Evolutionary conservation across 371 early-diverging fungal genomes (phyloP), one percentile per base, ranked within the genome.

Genomic region (Blakeslea trispora): DNA sequence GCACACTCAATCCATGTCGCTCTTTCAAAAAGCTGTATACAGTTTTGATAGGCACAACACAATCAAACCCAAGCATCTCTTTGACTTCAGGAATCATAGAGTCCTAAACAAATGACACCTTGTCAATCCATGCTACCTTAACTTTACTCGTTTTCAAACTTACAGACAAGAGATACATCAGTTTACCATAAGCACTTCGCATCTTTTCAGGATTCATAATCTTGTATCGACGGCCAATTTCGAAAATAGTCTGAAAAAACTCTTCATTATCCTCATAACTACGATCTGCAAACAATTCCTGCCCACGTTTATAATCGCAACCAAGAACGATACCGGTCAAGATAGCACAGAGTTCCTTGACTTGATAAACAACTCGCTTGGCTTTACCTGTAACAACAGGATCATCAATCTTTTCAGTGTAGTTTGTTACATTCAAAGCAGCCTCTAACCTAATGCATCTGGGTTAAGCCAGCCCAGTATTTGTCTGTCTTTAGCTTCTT

Each of bases 191-290:
- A 11, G 92, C 89, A 32, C 82, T 77, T 37, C 96, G 82, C 97
- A 98, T 97, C 69, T 93, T 94, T 68, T 97, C 97, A 0, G 98
- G 98, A 57, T 97, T 98, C 94, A 94, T 94, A 61, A 97, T 93
- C 77, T 98, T 98, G 72, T 98, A 91, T 34, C 79, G 76, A 46
- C 98, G 86, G 15, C 98, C 98, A 53, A 98, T 85, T 72, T 98
- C 98, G 68, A 96, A 94, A n/a, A 95, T 85, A 41, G 72, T 80
- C 55, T 92, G 92, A 73, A 88, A 97, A 52, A 97, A 94, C 50
- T 86, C 89, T 45, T 83, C 90, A 60, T 96, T 97, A 32, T 93
- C 88, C 42, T 85, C 87, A 66, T 92, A 97, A 28, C 81, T 80
- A 54, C 89, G 79, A 41, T 94, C 89, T 32, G 87, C 81, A 69